Conservation (phyloP, 2,329 filamentous ascomycete genomes). For the Fusarium marasasianum region DNA sequence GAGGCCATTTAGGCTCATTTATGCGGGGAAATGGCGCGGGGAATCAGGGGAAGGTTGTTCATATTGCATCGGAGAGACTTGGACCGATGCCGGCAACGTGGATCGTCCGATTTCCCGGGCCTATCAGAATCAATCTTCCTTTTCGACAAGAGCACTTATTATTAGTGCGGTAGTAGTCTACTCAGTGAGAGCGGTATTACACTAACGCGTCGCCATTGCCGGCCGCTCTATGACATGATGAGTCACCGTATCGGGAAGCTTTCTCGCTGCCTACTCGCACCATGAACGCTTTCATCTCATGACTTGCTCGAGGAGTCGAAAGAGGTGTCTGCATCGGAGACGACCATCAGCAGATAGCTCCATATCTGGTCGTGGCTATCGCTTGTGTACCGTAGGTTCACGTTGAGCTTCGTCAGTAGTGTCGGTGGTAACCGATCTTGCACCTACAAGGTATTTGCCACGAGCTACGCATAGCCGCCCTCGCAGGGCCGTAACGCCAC, state of each 20-base stretch:
- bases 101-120: background rate
- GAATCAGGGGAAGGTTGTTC: background rate
- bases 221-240: background rate
- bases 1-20: background rate
- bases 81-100: background rate
- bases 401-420: background rate
- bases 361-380: background rate
- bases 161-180: background rate
- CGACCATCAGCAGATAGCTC: background rate
- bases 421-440: background rate
- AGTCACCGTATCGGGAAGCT: background rate
- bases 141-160: background rate
- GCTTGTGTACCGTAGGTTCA: background rate
- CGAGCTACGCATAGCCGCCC: background rate
- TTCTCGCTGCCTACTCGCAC: background rate
- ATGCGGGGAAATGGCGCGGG: background rate
- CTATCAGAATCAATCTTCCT: background rate
- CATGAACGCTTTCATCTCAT: background rate
- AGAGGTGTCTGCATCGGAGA: background rate
- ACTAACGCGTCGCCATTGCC: background rate
- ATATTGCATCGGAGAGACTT: background rate
- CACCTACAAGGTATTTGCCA: background rate
- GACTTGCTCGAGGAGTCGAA: background rate
- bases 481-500: fast-evolving
- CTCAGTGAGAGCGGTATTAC: background rate